These are phyloP conservation scores for Teunomyces stri DNA, from an alignment of 805 yeast species.

Conservation along the genomic window DNA sequence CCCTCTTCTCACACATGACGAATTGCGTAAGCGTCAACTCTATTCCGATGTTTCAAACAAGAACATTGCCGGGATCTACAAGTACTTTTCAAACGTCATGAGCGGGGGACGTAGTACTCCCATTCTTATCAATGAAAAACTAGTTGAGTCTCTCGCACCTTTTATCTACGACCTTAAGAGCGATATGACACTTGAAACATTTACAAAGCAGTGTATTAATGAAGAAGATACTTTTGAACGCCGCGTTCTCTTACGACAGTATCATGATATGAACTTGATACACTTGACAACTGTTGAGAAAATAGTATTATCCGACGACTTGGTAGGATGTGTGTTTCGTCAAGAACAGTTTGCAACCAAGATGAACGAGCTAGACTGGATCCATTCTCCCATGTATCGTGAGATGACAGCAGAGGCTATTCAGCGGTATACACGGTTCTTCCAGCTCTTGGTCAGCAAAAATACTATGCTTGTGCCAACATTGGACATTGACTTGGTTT, in stretches of 20 bases:
- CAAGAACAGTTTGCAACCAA: conserved; percentile 22
- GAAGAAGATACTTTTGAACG: neutral
- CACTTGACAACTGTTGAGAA: conserved; percentile 6
- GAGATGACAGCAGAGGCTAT: conserved; percentile 14
- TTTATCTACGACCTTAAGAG: conserved; percentile 8
- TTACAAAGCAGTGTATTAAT: neutral
- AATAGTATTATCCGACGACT: conserved; percentile 16
- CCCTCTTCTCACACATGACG: conserved; percentile 16
- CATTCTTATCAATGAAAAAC: neutral
- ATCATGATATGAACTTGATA: conserved; percentile 14
- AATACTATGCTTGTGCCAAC: conserved; percentile 20
- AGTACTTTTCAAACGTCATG: conserved; percentile 11
- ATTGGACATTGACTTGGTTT: conserved; percentile 25
- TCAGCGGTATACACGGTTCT: conserved; percentile 18
- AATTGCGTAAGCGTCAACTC: conserved; percentile 18
- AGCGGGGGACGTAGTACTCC: neutral
- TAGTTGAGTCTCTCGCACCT: neutral
- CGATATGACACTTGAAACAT: neutral
- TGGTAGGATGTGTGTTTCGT: conserved; percentile 23
- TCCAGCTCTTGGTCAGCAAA: conserved; percentile 4
- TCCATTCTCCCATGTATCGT: conserved; percentile 12
- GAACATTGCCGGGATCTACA: conserved; percentile 8
- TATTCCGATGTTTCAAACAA: conserved; percentile 10
- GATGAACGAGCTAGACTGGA: conserved; percentile 20
- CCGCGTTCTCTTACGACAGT: conserved; percentile 8